Base-by-base conservation (phyloP, 148 eudicot genomes). In the Rhododendron kiyosumense region DNA sequence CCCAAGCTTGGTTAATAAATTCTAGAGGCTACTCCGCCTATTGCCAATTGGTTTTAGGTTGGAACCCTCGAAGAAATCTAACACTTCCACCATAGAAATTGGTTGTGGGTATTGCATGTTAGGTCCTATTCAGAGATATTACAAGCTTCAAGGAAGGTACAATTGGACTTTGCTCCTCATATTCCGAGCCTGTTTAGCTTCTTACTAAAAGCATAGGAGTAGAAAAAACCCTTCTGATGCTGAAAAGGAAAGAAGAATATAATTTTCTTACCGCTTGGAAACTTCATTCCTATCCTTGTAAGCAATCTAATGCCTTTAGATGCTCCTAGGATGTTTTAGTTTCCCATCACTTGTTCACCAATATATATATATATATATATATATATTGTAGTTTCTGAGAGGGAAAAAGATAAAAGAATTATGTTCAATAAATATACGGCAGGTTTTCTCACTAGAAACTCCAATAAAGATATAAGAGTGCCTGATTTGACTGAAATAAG, bases 51-150 rank as follows among this genome's bases (percentile, higher is more conserved):
- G 38, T 36, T 36, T 36, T 36, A 36, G 38, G 4, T 36, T 36
- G 38, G 38, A 36, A 36, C 3, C 38, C 38, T 36, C 38, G 4
- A 36, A 36, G 38, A 36, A 36, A 36, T 36, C 38, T 36, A 36
- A 36, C 38, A 36, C 38, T 36, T 36, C 52, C 28, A 10, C 14
- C 51, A 78, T 43, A 10, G 81, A 22, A 22, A 10, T 20, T 24
- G 28, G 14, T 41, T 11, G 34, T 46, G 28, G 18, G 18, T 20
- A 9, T 20, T 10, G 7, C 1, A 4, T 9, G 45, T 2, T 63
- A 11, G 59, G 65, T 28, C 85, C 59, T 73, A 24, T 59, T 59
- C n/a, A 59, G 49, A 77, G 79, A 78, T 79, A 84, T 54, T 45
- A 63, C 71, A 43, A 59, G 9, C n/a, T 59, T 59, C n/a, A 59